Base-by-base conservation (phyloP, 345 rosid genomes). In the Rhodamnia argentea region DNA sequence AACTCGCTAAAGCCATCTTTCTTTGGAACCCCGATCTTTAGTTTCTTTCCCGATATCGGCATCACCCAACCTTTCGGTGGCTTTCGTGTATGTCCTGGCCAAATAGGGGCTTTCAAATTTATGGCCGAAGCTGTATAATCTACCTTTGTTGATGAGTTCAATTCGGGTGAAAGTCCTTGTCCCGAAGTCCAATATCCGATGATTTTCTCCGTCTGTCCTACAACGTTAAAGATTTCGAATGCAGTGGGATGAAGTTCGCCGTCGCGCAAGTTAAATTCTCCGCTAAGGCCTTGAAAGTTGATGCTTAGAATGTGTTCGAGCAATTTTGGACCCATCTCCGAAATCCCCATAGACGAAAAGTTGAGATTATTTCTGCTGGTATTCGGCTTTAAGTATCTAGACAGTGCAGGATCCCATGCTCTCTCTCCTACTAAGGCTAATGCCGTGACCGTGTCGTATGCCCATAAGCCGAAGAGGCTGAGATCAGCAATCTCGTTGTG, bases 21-120 rank as follows among this genome's bases (percentile, higher is more conserved):
- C 58, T 58, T 29, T 5, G 89, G 90, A 53, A 90, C 86, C 15
- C 85, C 88, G 2, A 88, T 90, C 83, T 37, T 88, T 52, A 88
- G 27, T 51, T 90, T 88, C 74, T 64, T 85, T 54, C 84, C 87
- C 23, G 32, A 62, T 18, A 52, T 75, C 5, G 89, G 89, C 24
- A 87, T 82, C 32, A 58, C 89, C 89, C 89, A 87, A 20, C 89
- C 89, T 56, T 70, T 85, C 23, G 89, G 87, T 40, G 57, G 42
- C 51, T 29, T n/a, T 26, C 59, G 78, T 5, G 87, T 51, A 50
- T 82, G 86, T 57, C 89, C 89, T 3, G 92, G 90, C 92, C 90
- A 86, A 59, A 54, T 85, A 20, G 85, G 62, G 5, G 40, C 40
- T 37, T 37, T 37, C 40, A 37, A 37, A 37, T 37, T 37, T 37